Base-by-base conservation (phyloP, 441 rosid species). In the Pelargonium fulgidum region DNA sequence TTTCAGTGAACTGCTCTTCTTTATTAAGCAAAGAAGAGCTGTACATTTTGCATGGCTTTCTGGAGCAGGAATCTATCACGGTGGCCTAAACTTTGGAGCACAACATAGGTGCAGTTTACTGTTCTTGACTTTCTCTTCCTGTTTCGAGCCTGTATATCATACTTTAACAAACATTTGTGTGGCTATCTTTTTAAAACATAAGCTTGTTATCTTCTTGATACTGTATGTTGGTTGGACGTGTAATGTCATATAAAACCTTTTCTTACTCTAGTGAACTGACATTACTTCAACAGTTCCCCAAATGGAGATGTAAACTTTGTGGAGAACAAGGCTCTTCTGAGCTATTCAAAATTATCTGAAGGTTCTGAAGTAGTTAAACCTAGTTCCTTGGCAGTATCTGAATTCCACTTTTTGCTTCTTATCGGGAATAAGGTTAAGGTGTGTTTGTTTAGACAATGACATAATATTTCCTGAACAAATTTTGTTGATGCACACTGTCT, bases 11-110 rank as follows among this genome's bases (percentile, higher is more conserved):
- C 84, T 95, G 70, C 95, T 86, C 82, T 95, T 92, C 87, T 95
- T 77, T 77, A 89, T 95, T 84, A 92, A 95, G 85, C 99, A 95
- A 83, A 84, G 97, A 82, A 84, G 99, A 86, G 97, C 99, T 11
- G 85, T 88, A 69, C 97, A 95, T 86, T 95, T 95, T 78, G 96
- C 99, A 24, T 92, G 99, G 99, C 96, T 95, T 81, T 92, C 99
- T 68, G 97, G 99, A 74, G 95, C 97, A 47, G 99, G 99, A 62
- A 90, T 95, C 63, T 95, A 92, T 79, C 93, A 92, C 65, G 99
- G 99, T n/a, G 90, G 95, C 79, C 82, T 95, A 52, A 95, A 92
- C 82, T 95, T 95, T 84, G 98, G 99, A 79, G 87, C 96, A 68
- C 97, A 91, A 69, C 93, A 78, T 78, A 90, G 99, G 99, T 94